phyloP scores from a whole-genome alignment of 495 filamentous ascomycete genomes.

The Aspergillus biplanus region DNA sequence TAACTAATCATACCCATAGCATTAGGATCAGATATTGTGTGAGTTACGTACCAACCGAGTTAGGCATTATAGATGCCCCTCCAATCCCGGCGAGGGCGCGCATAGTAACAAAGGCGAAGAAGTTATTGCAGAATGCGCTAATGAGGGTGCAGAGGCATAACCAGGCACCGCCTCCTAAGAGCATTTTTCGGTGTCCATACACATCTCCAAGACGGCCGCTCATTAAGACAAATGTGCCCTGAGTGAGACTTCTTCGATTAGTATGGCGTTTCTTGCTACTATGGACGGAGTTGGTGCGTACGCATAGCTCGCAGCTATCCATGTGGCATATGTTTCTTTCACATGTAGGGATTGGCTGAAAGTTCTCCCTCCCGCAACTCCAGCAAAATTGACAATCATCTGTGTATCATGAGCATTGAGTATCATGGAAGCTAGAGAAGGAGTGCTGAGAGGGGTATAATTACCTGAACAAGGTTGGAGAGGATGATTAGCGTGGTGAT shows the following conservation, averaged over 20 bases:
- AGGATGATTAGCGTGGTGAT: slow-evolving; percentile 30
- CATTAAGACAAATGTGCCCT: slow-evolving; percentile 54
- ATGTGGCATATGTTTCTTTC: slow-evolving; percentile 30
- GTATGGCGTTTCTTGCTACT: not conserved
- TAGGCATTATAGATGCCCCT: slow-evolving; percentile 23
- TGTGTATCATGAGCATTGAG: slow-evolving; percentile 2
- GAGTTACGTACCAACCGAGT: no score
- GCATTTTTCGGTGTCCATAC: slow-evolving; percentile 51
- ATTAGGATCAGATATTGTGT: no score
- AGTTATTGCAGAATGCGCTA: slow-evolving; percentile 46
- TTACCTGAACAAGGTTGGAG: slow-evolving; percentile 38
- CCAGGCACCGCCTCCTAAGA: slow-evolving; percentile 43
- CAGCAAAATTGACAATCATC: slow-evolving; percentile 41
- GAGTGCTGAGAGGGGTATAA: not conserved
- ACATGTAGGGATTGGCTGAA: slow-evolving; percentile 29
- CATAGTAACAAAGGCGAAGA: slow-evolving; percentile 40
- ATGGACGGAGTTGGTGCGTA: slow-evolving; percentile 6
- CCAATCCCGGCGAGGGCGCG: slow-evolving; percentile 23
- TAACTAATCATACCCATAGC: no score
- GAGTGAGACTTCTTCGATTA: slow-evolving; percentile 40
- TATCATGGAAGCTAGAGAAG: not conserved
- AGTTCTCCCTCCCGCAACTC: slow-evolving; percentile 35
- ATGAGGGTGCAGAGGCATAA: slow-evolving; percentile 41
- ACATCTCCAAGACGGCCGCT: slow-evolving; percentile 54
- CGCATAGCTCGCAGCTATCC: slow-evolving; percentile 40